phyloP scores from a whole-genome alignment of 192 early-diverging fungal genomes.

The Podila minutissima region DNA sequence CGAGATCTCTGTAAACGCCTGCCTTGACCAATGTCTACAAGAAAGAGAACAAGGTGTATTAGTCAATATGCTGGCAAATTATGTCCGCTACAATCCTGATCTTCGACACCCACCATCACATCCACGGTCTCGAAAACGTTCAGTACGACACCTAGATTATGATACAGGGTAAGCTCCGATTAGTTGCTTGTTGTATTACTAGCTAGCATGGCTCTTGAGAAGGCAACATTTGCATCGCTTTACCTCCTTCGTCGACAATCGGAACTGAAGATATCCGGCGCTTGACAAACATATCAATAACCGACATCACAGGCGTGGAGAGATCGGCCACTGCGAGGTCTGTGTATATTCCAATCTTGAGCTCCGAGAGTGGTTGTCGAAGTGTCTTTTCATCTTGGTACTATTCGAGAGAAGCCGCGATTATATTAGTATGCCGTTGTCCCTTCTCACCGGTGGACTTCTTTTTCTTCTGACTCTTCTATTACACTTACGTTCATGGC shows the following conservation, averaged over 20 bases:
- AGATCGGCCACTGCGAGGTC: conserved; percentile 84
- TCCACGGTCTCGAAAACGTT: conserved; percentile 98
- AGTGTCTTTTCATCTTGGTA: conserved; percentile 71
- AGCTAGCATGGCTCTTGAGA: background rate
- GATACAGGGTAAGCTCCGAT: background rate
- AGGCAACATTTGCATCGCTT: background rate
- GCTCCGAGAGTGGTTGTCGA: conserved; percentile 74
- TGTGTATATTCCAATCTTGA: conserved; percentile 89
- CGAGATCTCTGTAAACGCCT: conserved; percentile 78
- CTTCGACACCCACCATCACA: conserved; percentile 76
- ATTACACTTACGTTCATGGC: conserved; percentile 76
- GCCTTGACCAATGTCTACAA: conserved; percentile 71
- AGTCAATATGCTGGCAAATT: background rate
- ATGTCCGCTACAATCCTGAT: background rate
- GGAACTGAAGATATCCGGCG: conserved; percentile 92
- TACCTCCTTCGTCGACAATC: conserved; percentile 87
- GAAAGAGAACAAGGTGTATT: background rate
- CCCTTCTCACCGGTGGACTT: too few relatives aligned
- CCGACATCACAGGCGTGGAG: conserved; percentile 85
- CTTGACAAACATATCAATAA: conserved; percentile 94
- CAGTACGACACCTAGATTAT: conserved; percentile 72
- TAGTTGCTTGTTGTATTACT: background rate
- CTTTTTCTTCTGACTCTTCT: too few relatives aligned
- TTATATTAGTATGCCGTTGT: too few relatives aligned
- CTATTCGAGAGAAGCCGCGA: background rate